Percentiles rank a stretch among this genome's conserved stretches.
Evolutionary conservation across 2,329 filamentous ascomycete genomes (phyloP).

Genomic region (Nothophaeocryptopus gaeumannii): DNA sequence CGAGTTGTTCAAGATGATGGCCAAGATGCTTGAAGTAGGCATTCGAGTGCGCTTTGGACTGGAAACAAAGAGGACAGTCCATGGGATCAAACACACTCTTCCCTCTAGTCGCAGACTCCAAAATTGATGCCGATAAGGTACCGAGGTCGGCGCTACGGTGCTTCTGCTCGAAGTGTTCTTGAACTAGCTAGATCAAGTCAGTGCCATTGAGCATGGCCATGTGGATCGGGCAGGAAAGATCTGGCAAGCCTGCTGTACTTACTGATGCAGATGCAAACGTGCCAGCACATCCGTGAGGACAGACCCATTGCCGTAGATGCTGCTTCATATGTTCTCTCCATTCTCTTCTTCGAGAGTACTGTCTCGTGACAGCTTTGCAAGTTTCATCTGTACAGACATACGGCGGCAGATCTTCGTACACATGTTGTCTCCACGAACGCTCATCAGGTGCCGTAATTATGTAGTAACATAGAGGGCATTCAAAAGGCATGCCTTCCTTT

Average conservation of each 20-base stretch:
- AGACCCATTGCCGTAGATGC: constrained; percentile 1
- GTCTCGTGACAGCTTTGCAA: neutral
- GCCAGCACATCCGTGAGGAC: neutral
- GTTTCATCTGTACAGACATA: constrained; percentile 1
- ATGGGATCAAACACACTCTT: neutral
- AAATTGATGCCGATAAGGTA: no score
- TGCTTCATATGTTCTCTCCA: constrained; percentile 4
- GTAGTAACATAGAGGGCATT: neutral
- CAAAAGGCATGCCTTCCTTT: neutral
- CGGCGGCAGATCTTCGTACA: constrained; percentile 7
- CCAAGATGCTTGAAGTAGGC: constrained; percentile 3
- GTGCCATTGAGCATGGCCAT: no score
- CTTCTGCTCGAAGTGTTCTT: no score
- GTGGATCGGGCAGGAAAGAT: no score
- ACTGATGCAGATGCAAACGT: no score
- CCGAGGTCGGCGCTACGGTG: no score
- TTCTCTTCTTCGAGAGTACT: neutral
- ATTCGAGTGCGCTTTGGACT: neutral
- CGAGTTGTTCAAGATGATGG: constrained; percentile 8
- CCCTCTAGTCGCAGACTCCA: neutral
- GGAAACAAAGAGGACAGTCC: neutral
- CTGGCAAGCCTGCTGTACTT: no score
- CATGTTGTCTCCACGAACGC: constrained; percentile 1
- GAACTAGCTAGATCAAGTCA: no score
- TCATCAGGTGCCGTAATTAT: neutral